Percentiles rank a stretch among this genome's conserved stretches.
Conservation (phyloP, 2,329 filamentous ascomycete species). For the Alternaria atra region DNA sequence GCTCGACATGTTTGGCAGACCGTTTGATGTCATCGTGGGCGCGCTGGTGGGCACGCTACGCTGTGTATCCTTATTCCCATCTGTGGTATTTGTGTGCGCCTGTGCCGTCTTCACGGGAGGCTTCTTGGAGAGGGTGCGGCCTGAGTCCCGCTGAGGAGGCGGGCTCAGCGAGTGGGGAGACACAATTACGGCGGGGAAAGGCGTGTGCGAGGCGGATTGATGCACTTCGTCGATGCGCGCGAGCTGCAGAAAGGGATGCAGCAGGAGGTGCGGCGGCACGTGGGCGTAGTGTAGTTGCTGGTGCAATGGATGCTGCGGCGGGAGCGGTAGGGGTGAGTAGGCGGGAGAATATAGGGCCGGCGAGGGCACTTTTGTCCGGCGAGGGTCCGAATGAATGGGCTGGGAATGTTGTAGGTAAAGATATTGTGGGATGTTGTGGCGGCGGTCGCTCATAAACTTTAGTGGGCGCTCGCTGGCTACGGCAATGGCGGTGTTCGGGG, state of each 20-base stretch:
- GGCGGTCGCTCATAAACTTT: conserved; percentile 40
- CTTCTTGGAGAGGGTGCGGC: conserved; percentile 43
- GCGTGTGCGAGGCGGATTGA: conserved; percentile 27
- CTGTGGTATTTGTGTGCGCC: conserved; percentile 44
- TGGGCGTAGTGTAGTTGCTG: conserved; percentile 19
- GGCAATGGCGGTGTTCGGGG: conserved; percentile 21
- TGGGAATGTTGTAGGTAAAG: conserved; percentile 34
- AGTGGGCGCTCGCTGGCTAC: conserved; percentile 15
- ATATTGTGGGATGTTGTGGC: conserved; percentile 34
- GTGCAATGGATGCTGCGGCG: conserved; percentile 15
- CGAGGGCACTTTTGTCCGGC: conserved; percentile 21
- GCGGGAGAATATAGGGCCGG: conserved; percentile 20
- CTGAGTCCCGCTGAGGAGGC: conserved; percentile 44
- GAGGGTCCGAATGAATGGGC: conserved; percentile 24
- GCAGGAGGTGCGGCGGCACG: conserved; percentile 33
- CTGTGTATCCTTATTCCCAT: conserved; percentile 49
- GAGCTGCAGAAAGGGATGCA: conserved; percentile 42
- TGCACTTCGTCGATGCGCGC: conserved; percentile 41
- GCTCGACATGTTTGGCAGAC: conserved; percentile 37
- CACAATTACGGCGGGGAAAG: conserved; percentile 50
- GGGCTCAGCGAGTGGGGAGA: conserved; percentile 49
- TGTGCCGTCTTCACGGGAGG: conserved; percentile 35
- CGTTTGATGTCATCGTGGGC: conserved; percentile 51
- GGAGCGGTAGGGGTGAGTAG: conserved; percentile 14
- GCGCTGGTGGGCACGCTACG: conserved; percentile 48